Conservation (phyloP, 2,329 filamentous ascomycete genomes). For the Cadophora sp. region DNA sequence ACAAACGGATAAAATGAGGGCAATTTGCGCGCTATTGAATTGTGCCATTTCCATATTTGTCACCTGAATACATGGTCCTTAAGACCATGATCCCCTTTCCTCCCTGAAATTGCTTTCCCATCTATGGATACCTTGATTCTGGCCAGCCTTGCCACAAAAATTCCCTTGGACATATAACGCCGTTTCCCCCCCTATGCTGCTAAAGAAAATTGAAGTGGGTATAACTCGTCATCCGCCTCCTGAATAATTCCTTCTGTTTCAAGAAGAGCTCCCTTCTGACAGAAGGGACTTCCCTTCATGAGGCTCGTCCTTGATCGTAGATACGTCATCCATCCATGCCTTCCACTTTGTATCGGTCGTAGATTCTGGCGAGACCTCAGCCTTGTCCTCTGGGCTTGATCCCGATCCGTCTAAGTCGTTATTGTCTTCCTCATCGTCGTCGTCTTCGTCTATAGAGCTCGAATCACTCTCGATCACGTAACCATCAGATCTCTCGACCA, state of each 20-base stretch:
- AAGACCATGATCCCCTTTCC: background rate
- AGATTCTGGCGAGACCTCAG: constrained; percentile 19
- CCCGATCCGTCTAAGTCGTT: constrained; percentile 42
- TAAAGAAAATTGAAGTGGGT: constrained; percentile 30
- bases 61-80: background rate
- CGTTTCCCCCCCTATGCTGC: constrained; percentile 28
- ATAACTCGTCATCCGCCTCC: constrained; percentile 29
- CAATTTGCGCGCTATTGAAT: background rate
- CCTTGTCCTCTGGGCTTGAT: constrained; percentile 21
- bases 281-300: constrained; percentile 19
- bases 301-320: constrained; percentile 28
- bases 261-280: background rate
- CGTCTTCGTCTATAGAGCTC: constrained; percentile 40
- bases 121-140: constrained; percentile 1
- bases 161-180: constrained; percentile 27
- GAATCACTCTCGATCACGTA: constrained; percentile 56
- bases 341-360: constrained; percentile 40
- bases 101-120: background rate
- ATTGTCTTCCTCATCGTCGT: constrained; percentile 44
- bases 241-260: background rate
- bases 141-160: background rate
- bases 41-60: background rate
- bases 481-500: constrained; percentile 72
- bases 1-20: background rate
- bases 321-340: constrained; percentile 42